Conservation (phyloP, 2,329 filamentous ascomycete species). For the Corynespora cassiicola region DNA sequence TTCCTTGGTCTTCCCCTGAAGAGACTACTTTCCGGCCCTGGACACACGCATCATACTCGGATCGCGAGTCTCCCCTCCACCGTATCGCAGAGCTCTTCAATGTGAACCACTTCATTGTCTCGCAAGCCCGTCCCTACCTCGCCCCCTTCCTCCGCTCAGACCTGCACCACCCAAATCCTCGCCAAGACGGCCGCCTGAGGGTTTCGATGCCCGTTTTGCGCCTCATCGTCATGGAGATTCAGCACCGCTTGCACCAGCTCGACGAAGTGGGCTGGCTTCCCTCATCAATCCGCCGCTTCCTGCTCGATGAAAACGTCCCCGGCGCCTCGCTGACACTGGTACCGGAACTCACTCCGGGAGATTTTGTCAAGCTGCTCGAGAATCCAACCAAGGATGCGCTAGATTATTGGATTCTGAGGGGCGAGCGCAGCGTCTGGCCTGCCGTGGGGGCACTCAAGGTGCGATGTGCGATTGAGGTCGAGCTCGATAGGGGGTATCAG, state of each 20-base stretch:
- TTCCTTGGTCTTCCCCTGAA: constrained; percentile 71
- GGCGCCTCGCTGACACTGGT: constrained; percentile 82
- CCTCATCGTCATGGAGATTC: constrained; percentile 76
- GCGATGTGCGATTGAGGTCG: constrained; percentile 83
- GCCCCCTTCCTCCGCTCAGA: constrained; percentile 84
- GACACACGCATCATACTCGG: constrained; percentile 67
- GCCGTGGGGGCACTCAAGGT: constrained; percentile 82
- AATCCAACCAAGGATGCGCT: constrained; percentile 78
- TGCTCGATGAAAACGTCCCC: constrained; percentile 83
- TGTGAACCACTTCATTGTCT: constrained; percentile 94
- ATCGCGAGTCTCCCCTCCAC: constrained; percentile 71
- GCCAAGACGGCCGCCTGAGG: constrained; percentile 65
- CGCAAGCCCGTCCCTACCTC: constrained; percentile 87
- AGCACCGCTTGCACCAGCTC: constrained; percentile 81
- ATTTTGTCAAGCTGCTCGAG: constrained; percentile 82
- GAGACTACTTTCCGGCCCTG: constrained; percentile 72
- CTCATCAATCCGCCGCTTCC: constrained; percentile 71
- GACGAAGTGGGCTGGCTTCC: constrained; percentile 79
- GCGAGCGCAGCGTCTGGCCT: constrained; percentile 90
- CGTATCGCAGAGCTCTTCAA: constrained; percentile 86
- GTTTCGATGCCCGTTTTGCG: constrained; percentile 64
- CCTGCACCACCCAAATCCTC: constrained; percentile 73
- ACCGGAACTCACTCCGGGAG: constrained; percentile 74
- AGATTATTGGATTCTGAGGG: constrained; percentile 83
- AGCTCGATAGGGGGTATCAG: constrained; percentile 86